Base-by-base conservation (phyloP, 2,329 filamentous ascomycete species). In the Lasiodiplodia gonubiensis region DNA sequence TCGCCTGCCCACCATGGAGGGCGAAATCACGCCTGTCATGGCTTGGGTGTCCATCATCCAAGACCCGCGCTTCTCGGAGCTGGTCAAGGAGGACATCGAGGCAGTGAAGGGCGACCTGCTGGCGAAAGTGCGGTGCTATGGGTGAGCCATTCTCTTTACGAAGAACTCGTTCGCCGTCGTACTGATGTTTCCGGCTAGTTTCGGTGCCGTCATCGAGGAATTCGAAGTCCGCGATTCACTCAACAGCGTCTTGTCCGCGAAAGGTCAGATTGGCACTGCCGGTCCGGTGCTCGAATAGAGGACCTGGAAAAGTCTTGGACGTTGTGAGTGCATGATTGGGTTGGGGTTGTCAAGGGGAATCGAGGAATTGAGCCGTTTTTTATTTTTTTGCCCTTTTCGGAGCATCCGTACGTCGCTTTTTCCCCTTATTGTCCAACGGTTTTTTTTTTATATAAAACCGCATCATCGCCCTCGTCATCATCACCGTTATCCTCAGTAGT, bases 21-120 rank as follows among this genome's bases (percentile, higher is more conserved):
- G 93, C 64, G 92, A 96, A 80, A 92, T 98, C 74, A 98, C 94
- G 21, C 95, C 95, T 0, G 92, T 97, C 71, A 97, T 97, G 92
- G 94, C 94, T 0, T 94, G 95, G 88, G 91, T 92, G 60, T 91
- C 92, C 80, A 86, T 98, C 60, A 82, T 93, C 70, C 86, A 84
- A 69, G 72, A 79, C 21, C 70, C 70, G 54, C 90, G 95, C 78
- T 87, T 90, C 46, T 76, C 77, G 5, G 88, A 90, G 71, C 80
- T 97, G 71, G 87, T 83, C 18, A 79, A 81, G 63, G 85, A 87
- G 48, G 93, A 97, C 74, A 88, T 97, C 72, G 84, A 86, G 72
- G 85, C 83, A 70, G 84, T 97, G 71, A 89, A 91, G 61, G 88
- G 89, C 61, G 91, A 93, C 68, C 84, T 98, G 67, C 83, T 87